Percentiles rank a stretch among this genome's conserved stretches.
These are phyloP conservation scores for Gnomoniopsis smithogilvyi DNA, from an alignment of 2,329 filamentous ascomycete genomes.

Conservation along the genomic window DNA sequence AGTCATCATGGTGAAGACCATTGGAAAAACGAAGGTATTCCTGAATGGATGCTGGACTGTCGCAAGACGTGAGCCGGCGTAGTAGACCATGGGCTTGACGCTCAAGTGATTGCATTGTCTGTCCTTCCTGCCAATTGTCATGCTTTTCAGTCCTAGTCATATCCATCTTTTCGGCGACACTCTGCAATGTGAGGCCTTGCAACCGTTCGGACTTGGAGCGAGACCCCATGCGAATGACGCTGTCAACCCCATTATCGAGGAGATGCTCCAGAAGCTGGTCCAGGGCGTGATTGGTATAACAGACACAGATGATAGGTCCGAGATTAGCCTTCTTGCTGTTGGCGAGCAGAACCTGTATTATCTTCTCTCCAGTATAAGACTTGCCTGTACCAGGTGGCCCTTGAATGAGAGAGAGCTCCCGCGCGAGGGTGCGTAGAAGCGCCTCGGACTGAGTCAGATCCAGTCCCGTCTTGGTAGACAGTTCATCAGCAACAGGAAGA, in stretches of 20 bases:
- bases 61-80: background rate
- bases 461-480: slow-evolving; percentile 39
- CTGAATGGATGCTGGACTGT: slow-evolving; percentile 9
- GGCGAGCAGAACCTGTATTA: slow-evolving; percentile 53
- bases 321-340: slow-evolving; percentile 36
- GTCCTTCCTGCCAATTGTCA: background rate
- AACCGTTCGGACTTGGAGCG: slow-evolving; percentile 54
- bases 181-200: slow-evolving; percentile 45
- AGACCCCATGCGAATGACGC: slow-evolving; percentile 61
- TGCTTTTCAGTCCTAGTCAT: slow-evolving; percentile 38
- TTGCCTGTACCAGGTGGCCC: slow-evolving; percentile 72
- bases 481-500: slow-evolving; percentile 13
- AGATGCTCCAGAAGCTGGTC: slow-evolving; percentile 61
- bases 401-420: slow-evolving; percentile 60
- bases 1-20: background rate
- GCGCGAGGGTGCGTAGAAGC: slow-evolving; percentile 49
- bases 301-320: slow-evolving; percentile 50
- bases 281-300: slow-evolving; percentile 49
- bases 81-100: background rate
- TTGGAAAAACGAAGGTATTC: slow-evolving; percentile 21
- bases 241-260: slow-evolving; percentile 39
- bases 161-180: slow-evolving; percentile 27
- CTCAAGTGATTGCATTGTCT: background rate
- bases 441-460: slow-evolving; percentile 51
- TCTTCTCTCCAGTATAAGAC: slow-evolving; percentile 54